These are phyloP conservation scores for Termitomyces sp. DNA, from an alignment of 768 basidiomycete genomes.

Conservation along the genomic window DNA sequence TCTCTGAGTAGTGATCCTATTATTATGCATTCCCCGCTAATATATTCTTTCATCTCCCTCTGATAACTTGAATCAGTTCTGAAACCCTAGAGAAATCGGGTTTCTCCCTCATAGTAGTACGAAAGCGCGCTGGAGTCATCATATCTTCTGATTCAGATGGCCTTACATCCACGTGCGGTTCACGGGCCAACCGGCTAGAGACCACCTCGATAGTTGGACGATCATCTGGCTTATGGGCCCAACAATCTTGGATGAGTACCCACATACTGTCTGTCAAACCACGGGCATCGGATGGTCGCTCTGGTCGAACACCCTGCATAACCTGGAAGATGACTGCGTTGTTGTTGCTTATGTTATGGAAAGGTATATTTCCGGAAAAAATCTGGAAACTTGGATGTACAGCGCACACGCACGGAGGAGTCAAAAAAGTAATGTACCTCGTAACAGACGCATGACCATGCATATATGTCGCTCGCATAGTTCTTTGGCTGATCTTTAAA, in stretches of 20 bases:
- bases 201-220: not conserved
- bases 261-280: not conserved
- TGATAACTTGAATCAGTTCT: not conserved
- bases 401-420: not conserved
- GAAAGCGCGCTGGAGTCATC: not conserved
- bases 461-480: constrained; percentile 21
- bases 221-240: not conserved
- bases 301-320: not conserved
- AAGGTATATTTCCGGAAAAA: not conserved
- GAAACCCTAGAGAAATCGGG: not conserved
- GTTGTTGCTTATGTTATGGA: not conserved
- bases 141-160: not conserved
- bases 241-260: not conserved
- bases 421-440: constrained; percentile 13
- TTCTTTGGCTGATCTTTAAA: constrained; percentile 4
- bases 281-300: not conserved
- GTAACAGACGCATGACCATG: constrained; percentile 22
- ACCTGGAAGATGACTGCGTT: not conserved
- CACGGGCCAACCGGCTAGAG: not conserved
- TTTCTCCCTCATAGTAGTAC: not conserved
- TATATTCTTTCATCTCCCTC: not conserved
- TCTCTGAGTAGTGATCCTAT: not conserved
- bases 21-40: not conserved
- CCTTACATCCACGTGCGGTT: not conserved
- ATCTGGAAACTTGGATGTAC: not conserved